Evolutionary conservation across 2,329 filamentous ascomycete genomes (phyloP), one percentile per base, ranked within the genome.

Genomic region (Neocucurbitaria cava): DNA sequence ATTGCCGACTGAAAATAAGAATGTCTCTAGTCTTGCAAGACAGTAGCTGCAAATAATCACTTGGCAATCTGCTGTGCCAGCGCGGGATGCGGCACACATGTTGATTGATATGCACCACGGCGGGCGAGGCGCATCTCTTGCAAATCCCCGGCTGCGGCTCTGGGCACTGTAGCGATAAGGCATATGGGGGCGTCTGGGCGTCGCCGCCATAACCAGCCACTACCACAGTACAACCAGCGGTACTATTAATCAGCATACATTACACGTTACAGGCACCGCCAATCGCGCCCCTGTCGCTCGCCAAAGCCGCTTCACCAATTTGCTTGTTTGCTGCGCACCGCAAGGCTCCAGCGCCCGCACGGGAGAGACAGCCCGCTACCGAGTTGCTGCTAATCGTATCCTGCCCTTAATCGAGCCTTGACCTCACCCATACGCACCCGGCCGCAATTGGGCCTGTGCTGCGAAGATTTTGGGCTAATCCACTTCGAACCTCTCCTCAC

Each of bases 391-490:
- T 51, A 46, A 54, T 53, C 46, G 42, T 58, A 48, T 49, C 50
- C 59, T 57, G 54, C 54, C 49, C 43, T 59, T 52, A 53, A 49
- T 42, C 33, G 57, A 40, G 53, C 46, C 52, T 54, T 40, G 44
- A 49, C 49, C 45, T 49, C 33, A 44, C 45, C 38, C 49, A 48
- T 47, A 45, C 49, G 21, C 53, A 47, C 59, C 52, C 60, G 52
- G 53, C 48, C 60, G 55, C 55, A 41, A 53, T 46, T 54, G 56
- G 59, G 64, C 64, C 67, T 69, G 68, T 70, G 68, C 69, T 64
- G 55, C 53, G 35, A 46, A 49, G 54, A 46, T 46, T 49, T 56
- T 39, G 53, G 57, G 59, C 68, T 70, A 68, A 61, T 62, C 69
- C 65, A 20, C 60, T 65, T 67, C 58, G 31, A 56, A 46, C 44